phyloP scores from a whole-genome alignment of 768 basidiomycete species.

The Lactarius psammicola region DNA sequence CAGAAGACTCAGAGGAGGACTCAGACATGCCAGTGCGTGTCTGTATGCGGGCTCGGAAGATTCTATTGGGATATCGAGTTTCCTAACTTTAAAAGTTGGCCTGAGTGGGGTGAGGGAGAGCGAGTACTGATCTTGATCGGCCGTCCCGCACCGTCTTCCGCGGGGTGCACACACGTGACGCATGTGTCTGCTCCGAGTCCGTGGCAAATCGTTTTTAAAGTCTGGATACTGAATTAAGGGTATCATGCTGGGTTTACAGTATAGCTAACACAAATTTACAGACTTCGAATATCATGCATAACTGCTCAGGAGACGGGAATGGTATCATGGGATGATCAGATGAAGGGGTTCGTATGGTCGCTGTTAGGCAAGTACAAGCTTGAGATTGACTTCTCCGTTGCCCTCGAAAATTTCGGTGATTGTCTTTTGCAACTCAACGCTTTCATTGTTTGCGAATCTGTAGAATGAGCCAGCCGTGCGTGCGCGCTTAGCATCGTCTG shows the following conservation, averaged over 20 bases:
- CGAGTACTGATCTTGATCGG: neutral
- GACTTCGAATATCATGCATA: neutral
- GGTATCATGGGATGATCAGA: neutral
- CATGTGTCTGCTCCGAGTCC: neutral
- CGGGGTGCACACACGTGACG: neutral
- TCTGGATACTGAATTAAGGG: too few relatives aligned
- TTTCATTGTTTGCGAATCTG: neutral
- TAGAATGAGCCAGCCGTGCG: slow-evolving; percentile 16
- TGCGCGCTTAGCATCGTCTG: neutral
- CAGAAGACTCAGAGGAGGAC: neutral
- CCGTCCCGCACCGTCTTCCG: neutral
- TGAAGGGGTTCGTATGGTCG: neutral
- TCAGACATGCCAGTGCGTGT: neutral
- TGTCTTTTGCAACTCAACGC: neutral
- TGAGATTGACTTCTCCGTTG: neutral
- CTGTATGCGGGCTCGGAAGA: slow-evolving; percentile 4
- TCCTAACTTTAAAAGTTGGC: neutral
- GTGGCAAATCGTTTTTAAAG: too few relatives aligned
- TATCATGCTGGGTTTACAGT: neutral
- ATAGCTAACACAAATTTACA: slow-evolving; percentile 9
- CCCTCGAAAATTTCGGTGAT: neutral
- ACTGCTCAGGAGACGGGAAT: neutral
- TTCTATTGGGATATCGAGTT: neutral
- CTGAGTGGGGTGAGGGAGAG: neutral
- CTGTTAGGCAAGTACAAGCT: slow-evolving; percentile 6